These are phyloP conservation scores for Otatea glauca DNA, from an alignment of 176 grass and related monocot species.

Conservation along the genomic window DNA sequence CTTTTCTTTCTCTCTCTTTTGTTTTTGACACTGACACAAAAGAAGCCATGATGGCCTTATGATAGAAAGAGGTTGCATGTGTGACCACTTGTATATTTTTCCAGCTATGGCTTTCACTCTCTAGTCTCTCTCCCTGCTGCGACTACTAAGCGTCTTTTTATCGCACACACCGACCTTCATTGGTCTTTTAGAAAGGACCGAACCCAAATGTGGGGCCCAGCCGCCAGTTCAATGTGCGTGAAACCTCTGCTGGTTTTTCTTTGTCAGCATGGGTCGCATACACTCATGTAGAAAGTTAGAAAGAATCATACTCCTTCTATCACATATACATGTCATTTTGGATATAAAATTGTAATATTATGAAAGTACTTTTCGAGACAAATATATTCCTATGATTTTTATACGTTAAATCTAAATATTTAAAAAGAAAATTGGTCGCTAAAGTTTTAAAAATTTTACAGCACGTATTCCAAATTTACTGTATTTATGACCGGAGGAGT, in stretches of 20 bases:
- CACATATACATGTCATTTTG: too few species aligned
- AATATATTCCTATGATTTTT: too few species aligned
- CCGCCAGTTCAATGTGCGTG: conserved; percentile 1
- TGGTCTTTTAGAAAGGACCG: conserved; percentile 28
- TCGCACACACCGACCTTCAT: background rate
- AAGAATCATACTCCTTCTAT: too few species aligned
- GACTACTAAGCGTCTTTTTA: background rate
- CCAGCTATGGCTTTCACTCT: background rate
- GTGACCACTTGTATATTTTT: conserved; percentile 48
- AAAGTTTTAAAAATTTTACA: too few species aligned
- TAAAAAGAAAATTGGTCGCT: too few species aligned
- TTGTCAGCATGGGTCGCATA: conserved; percentile 25
- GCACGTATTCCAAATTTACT: too few species aligned
- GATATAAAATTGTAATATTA: too few species aligned
- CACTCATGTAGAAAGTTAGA: background rate
- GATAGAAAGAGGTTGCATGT: conserved; percentile 57
- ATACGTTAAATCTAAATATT: too few species aligned
- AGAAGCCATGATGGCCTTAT: conserved; percentile 78
- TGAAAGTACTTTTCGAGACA: too few species aligned
- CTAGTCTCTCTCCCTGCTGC: background rate
- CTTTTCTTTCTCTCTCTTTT: conserved; percentile 17
- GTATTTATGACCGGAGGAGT: too few species aligned
- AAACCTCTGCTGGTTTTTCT: conserved; percentile 2
- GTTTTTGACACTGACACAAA: conserved; percentile 73
- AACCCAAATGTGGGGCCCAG: background rate